Conservation (phyloP, 768 basidiomycete species). For the Russula sp. region DNA sequence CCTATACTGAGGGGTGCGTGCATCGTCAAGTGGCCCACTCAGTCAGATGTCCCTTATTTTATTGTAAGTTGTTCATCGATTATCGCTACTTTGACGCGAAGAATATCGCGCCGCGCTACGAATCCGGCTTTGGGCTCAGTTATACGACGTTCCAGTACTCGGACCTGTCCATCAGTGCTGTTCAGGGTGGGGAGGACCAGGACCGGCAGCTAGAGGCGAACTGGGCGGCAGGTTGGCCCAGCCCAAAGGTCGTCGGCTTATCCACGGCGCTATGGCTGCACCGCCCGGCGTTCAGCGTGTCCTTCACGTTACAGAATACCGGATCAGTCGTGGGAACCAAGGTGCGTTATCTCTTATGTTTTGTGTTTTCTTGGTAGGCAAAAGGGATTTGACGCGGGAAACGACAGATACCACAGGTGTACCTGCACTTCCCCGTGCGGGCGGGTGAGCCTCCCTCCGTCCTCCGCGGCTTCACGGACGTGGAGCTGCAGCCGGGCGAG, state of each 20-base stretch:
- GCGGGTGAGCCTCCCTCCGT: conserved; percentile 67
- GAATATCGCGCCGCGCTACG: too few species aligned
- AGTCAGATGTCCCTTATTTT: too few species aligned
- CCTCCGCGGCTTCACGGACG: conserved; percentile 33
- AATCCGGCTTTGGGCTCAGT: too few species aligned
- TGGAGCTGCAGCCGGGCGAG: conserved; percentile 24
- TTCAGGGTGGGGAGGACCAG: too few species aligned
- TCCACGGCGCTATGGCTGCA: conserved; percentile 66
- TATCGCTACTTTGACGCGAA: too few species aligned
- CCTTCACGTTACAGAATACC: conserved; percentile 61
- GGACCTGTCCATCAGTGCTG: too few species aligned
- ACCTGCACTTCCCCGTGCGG: conserved; percentile 58
- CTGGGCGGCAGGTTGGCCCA: conserved; percentile 54
- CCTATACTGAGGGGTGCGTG: too few species aligned
- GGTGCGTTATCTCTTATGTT: conserved; percentile 31
- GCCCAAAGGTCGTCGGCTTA: conserved; percentile 50
- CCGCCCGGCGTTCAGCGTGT: conserved; percentile 53
- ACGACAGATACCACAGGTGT: conserved; percentile 64
- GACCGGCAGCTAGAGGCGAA: too few species aligned
- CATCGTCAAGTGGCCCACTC: too few species aligned
- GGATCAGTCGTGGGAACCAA: conserved; percentile 61
- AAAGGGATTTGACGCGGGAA: not conserved
- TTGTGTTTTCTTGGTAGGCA: not conserved
- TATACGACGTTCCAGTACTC: too few species aligned
- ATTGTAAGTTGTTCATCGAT: too few species aligned